Percentiles rank a stretch among this genome's conserved stretches.
phyloP scores from a whole-genome alignment of 148 eudicot genomes.

The Chenopodium berlandieri region DNA sequence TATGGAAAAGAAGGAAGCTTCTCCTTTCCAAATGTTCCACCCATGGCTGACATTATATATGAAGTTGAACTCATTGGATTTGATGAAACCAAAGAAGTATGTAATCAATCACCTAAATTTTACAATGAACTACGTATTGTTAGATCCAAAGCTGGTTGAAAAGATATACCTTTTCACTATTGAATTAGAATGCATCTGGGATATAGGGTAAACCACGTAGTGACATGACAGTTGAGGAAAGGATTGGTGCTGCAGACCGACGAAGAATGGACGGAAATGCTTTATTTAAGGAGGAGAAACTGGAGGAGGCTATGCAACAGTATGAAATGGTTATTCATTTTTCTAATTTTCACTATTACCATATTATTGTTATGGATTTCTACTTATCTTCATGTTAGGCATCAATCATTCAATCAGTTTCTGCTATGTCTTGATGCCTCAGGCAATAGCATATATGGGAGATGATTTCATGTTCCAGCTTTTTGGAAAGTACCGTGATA shows the following conservation, averaged over 20 bases:
- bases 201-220: slow-evolving; percentile 86
- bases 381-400: not conserved
- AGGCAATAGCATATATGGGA: slow-evolving; percentile 99
- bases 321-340: slow-evolving; percentile 77
- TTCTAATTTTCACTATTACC: slow-evolving; percentile 4
- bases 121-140: too few relatives aligned
- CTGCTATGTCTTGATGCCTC: not conserved
- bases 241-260: slow-evolving; percentile 91
- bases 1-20: slow-evolving; percentile 97
- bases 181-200: not conserved
- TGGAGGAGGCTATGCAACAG: slow-evolving; percentile 97
- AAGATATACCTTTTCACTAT: not conserved
- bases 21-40: slow-evolving; percentile 98
- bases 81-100: slow-evolving; percentile 84
- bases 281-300: slow-evolving; percentile 85
- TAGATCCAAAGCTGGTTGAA: too few relatives aligned
- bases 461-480: slow-evolving; percentile 99
- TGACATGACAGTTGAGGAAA: slow-evolving; percentile 99
- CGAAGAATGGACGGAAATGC: slow-evolving; percentile 97
- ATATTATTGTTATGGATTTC: not conserved
- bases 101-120: slow-evolving; percentile 17
- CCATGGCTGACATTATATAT: slow-evolving; percentile 79
- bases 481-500: slow-evolving; percentile 89
- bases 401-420: slow-evolving; percentile 7
- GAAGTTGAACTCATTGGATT: slow-evolving; percentile 97